Conservation (phyloP, 169 alveolate genomes). For the Plasmodium vivax region DNA sequence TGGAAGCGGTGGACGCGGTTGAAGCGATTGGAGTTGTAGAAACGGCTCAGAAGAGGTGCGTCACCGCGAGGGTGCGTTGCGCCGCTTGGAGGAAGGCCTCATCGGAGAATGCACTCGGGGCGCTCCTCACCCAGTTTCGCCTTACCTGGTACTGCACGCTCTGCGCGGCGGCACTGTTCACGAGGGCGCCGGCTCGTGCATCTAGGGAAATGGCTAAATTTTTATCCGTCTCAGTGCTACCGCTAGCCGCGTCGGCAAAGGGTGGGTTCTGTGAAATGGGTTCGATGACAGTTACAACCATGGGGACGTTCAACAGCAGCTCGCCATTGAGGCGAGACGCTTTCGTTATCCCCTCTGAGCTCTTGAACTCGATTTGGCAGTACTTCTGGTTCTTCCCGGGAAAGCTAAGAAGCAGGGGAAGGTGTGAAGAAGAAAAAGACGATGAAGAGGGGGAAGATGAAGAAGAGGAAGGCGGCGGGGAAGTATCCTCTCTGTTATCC, state of each 20-base stretch:
- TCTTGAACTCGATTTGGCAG: constrained; percentile 76
- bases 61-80: too few species aligned
- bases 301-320: constrained; percentile 50
- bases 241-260: constrained; percentile 11
- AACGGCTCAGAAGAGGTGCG: too few species aligned
- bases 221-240: background rate
- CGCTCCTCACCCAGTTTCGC: background rate
- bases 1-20: background rate
- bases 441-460: background rate
- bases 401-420: constrained; percentile 3
- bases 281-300: constrained; percentile 77
- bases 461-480: background rate
- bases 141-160: constrained; percentile 21
- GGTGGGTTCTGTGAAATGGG: constrained; percentile 35
- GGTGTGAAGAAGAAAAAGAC: background rate
- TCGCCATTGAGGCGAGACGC: constrained; percentile 77
- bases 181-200: background rate
- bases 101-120: too few species aligned
- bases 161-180: background rate
- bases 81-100: too few species aligned
- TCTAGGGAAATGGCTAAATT: background rate
- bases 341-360: constrained; percentile 76
- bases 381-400: constrained; percentile 75
- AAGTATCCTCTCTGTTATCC: background rate
- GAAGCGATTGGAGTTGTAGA: background rate